These are phyloP conservation scores for Parietichytrium sp. DNA, from an alignment of 108 stramenopile genomes.

Conservation along the genomic window DNA sequence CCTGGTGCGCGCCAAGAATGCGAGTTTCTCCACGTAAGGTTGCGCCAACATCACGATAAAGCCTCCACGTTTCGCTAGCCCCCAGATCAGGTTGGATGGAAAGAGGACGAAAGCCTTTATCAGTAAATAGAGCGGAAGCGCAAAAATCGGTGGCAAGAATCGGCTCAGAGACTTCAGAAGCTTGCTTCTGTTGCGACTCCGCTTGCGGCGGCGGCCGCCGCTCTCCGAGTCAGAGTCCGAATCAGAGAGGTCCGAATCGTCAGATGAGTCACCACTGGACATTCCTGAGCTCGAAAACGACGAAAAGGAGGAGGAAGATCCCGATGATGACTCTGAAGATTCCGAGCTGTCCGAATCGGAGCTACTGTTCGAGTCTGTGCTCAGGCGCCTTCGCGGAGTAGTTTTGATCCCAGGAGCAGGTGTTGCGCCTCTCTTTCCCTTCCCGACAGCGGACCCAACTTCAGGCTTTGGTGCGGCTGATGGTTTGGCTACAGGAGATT, in stretches of 20 bases:
- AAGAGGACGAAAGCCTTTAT: not conserved
- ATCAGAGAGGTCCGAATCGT: not conserved
- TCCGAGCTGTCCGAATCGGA: too few species aligned
- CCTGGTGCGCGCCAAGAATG: not conserved
- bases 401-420: too few species aligned
- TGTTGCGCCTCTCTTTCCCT: too few species aligned
- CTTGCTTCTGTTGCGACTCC: not conserved
- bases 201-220: not conserved
- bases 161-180: not conserved
- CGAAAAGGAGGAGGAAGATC: too few species aligned
- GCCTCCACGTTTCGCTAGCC: constrained; percentile 13
- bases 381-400: too few species aligned
- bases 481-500: too few species aligned
- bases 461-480: too few species aligned
- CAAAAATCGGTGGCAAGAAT: not conserved
- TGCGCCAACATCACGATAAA: constrained; percentile 28
- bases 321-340: not conserved
- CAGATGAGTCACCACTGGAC: too few species aligned
- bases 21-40: not conserved
- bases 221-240: not conserved
- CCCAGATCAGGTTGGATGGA: constrained; percentile 21
- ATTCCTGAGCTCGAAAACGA: too few species aligned
- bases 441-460: too few species aligned
- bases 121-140: constrained; percentile 3
- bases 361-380: too few species aligned